These are phyloP conservation scores for Phanerochaete sordida DNA, from an alignment of 768 basidiomycete species.

Conservation along the genomic window DNA sequence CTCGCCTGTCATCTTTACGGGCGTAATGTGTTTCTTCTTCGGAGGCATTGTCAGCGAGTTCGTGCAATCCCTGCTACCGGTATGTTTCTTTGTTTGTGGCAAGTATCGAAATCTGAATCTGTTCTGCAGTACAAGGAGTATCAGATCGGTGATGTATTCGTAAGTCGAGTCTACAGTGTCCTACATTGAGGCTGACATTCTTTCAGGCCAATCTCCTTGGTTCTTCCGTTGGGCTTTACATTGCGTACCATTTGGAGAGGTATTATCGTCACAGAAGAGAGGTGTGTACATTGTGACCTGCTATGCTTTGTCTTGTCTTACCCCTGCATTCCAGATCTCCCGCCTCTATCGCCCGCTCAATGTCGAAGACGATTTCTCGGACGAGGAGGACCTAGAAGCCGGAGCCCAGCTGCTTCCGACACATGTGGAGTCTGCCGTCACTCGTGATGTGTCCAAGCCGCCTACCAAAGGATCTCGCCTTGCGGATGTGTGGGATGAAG, in stretches of 20 bases:
- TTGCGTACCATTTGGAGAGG: slow-evolving; percentile 64
- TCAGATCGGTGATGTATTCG: slow-evolving; percentile 68
- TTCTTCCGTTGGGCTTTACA: slow-evolving; percentile 62
- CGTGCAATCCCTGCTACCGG: slow-evolving; percentile 76
- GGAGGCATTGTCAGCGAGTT: slow-evolving; percentile 81
- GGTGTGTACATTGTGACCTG: slow-evolving; percentile 34
- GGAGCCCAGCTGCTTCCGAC: slow-evolving; percentile 59
- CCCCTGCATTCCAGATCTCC: slow-evolving; percentile 48
- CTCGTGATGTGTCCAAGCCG: slow-evolving; percentile 12
- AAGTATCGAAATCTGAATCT: not conserved
- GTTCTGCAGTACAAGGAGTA: slow-evolving; percentile 60
- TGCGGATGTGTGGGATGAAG: slow-evolving; percentile 72
- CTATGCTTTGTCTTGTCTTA: not conserved
- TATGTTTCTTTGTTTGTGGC: slow-evolving; percentile 25
- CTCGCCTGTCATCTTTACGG: slow-evolving; percentile 64
- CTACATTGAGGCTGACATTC: not conserved
- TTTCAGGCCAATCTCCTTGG: slow-evolving; percentile 75
- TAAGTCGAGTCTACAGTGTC: slow-evolving; percentile 30
- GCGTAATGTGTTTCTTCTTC: slow-evolving; percentile 69
- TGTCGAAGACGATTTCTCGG: slow-evolving; percentile 35
- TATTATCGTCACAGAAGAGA: slow-evolving; percentile 80
- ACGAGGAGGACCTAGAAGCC: slow-evolving; percentile 51
- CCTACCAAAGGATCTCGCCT: slow-evolving; percentile 34
- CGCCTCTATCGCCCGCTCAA: slow-evolving; percentile 74
- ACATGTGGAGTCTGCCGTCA: slow-evolving; percentile 26